These are phyloP conservation scores for Globisporangium alternatum DNA, from an alignment of 352 stramenopile genomes.

Conservation along the genomic window DNA sequence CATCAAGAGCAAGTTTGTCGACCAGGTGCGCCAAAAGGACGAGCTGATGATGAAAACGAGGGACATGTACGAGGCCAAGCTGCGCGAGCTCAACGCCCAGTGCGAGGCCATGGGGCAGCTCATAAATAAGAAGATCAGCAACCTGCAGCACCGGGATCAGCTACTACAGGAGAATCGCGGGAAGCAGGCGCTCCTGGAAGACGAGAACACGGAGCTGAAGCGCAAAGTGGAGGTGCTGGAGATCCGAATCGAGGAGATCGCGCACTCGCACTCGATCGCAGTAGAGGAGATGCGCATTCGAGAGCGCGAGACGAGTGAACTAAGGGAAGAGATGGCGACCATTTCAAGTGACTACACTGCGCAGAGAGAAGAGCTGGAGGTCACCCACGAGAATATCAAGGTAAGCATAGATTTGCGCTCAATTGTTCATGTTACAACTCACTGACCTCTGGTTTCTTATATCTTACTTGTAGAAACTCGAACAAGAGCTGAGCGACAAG, in stretches of 20 bases:
- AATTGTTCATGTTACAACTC: neutral
- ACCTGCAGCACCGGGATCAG: slow-evolving; percentile 65
- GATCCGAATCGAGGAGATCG: slow-evolving; percentile 71
- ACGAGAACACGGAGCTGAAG: slow-evolving; percentile 76
- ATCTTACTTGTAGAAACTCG: slow-evolving; percentile 33
- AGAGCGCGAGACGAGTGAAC: slow-evolving; percentile 48
- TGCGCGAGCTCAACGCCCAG: slow-evolving; percentile 56
- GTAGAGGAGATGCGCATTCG: slow-evolving; percentile 60
- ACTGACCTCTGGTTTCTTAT: neutral
- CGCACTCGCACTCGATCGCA: slow-evolving; percentile 53
- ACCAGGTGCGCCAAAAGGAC: slow-evolving; percentile 72
- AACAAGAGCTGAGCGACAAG: slow-evolving; percentile 59
- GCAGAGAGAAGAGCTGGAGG: slow-evolving; percentile 56
- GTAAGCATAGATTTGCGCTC: slow-evolving; percentile 18
- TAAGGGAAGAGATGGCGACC: slow-evolving; percentile 62
- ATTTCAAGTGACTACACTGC: slow-evolving; percentile 68
- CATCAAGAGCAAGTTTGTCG: slow-evolving; percentile 51
- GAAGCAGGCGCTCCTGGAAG: slow-evolving; percentile 53
- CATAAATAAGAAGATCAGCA: slow-evolving; percentile 72
- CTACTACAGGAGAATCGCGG: slow-evolving; percentile 61
- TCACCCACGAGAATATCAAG: slow-evolving; percentile 48
- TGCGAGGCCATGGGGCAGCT: slow-evolving; percentile 70
- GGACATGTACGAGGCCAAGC: slow-evolving; percentile 63
- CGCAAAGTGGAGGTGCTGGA: slow-evolving; percentile 77
- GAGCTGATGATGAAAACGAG: slow-evolving; percentile 47